A percentile compares a stretch with the other conserved stretches of the same genome.
Conservation (phyloP, 2,329 filamentous ascomycete genomes). For the Fusarium coffeatum region DNA sequence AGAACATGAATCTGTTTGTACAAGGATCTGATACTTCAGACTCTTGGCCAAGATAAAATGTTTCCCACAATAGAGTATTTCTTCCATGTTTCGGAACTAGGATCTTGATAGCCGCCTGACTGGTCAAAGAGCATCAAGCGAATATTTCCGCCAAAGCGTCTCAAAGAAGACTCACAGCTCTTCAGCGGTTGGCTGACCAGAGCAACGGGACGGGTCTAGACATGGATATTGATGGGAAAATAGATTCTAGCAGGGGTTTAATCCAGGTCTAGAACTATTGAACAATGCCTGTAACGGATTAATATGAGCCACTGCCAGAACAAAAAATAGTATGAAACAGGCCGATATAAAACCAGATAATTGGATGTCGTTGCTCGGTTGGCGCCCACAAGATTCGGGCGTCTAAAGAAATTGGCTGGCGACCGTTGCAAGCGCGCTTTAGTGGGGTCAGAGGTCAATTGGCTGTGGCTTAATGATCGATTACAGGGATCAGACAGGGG, state of each 20-base stretch:
- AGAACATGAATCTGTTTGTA: conserved; percentile 7
- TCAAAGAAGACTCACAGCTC: conserved; percentile 22
- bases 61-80: conserved; percentile 6
- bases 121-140: conserved; percentile 20
- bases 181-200: conserved; percentile 23
- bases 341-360: conserved; percentile 13
- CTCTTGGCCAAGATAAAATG: neutral
- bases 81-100: conserved; percentile 33
- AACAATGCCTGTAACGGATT: conserved; percentile 8
- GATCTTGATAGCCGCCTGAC: conserved; percentile 40
- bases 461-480: conserved; percentile 26
- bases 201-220: conserved; percentile 7
- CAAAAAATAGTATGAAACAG: conserved; percentile 22
- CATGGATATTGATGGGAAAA: neutral
- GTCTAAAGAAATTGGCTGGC: conserved; percentile 41
- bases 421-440: conserved; percentile 40
- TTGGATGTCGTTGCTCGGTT: conserved; percentile 37
- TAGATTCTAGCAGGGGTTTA: conserved; percentile 16
- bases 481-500: conserved; percentile 30
- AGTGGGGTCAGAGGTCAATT: conserved; percentile 29
- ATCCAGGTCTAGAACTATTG: conserved; percentile 10
- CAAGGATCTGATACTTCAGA: conserved; percentile 7
- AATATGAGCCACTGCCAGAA: conserved; percentile 9
- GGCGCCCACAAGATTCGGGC: conserved; percentile 32
- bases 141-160: conserved; percentile 10